Base-by-base conservation (phyloP, 768 basidiomycete genomes). In the Pleurotus sapidus region DNA sequence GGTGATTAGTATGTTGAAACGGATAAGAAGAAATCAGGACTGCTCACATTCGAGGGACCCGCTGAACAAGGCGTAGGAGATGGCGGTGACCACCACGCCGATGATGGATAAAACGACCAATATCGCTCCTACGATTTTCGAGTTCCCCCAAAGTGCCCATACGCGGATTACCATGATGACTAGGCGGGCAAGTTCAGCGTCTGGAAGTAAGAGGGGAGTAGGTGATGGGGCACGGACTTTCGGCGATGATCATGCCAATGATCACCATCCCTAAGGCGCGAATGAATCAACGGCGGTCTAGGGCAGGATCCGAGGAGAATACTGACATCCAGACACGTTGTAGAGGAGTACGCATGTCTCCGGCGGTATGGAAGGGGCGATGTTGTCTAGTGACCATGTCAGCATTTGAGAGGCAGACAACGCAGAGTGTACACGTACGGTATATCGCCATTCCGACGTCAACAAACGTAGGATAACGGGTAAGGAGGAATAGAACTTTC, bases 121-220 rank as follows among this genome's bases (percentile, higher is more conserved):
- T 20, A 54, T 12, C 4, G 42, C 12, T 24, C 51, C 51, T 12
- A 54, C n/a, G 18, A 11, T 20, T 12, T 12, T 15, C 9, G 39
- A 54, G 37, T 39, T 39, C 11, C 38, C 38, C 51, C 51, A 54
- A 20, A 54, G 51, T 5, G 51, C 51, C 51, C 51, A 54, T 18
- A 54, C 51, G n/a, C 51, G 51, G 24, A 54, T 54, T n/a, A 54
- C 51, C 51, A 54, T 54, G 37, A 54, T 54, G 51, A 54, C 51
- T 54, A 9, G 39, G n/a, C 18, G 12, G 14, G 42, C 11, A 8
- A 18, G 6, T 9, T 12, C 9, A 23, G 15, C 3, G 51, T 54
- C n/a, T 17, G 51, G 11, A 30, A 14, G 27, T 8, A 23, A 11
- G 30, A 34, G 30, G 3, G 30, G 23, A 4, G 51, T 17, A 20